Base-by-base conservation (phyloP, 208 protist genomes). In the Trypanosomatidae sp. region DNA sequence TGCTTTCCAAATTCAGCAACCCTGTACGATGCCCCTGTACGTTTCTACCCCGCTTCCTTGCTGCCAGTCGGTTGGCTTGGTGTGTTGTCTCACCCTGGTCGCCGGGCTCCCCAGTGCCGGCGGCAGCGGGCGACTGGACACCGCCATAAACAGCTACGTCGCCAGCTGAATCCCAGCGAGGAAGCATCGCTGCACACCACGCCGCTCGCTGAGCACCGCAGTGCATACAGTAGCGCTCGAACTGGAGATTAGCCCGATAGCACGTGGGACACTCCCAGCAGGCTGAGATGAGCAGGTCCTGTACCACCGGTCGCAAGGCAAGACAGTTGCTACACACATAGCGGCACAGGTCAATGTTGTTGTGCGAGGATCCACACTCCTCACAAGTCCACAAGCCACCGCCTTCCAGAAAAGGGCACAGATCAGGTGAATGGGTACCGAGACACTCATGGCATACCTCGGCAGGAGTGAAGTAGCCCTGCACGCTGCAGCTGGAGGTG, bases 211-310 rank as follows among this genome's bases (percentile, higher is more conserved):
- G 75, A 30, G 65, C 39, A 3, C 80, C 88, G 62, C 93, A 97
- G 80, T 91, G 82, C 33, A 93, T 87, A 71, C 93, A 97, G 69
- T 90, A 94, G 36, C 62, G 71, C 82, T 97, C 93, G 70, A 95
- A 89, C 55, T 83, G 77, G n/a, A 91, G 53, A 74, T 95, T 95
- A 12, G 79, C 84, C 12, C 89, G 73, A 28, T 81, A 67, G 66
- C 92, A 95, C 44, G 49, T 33, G 49, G 36, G 69, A 62, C 92
- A 97, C 60, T 82, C 70, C 89, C 90, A 97, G 75, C 82, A 88
- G 58, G 90, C 81, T 12, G 82, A 81, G 36, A 88, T 81, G 2
- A 84, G 71, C 58, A 79, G 28, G n/a, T 84, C 81, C 76, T 84
- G 88, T 60, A 92, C 85, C 12, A 64, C 73, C 0, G 83, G 84